phyloP scores from a whole-genome alignment of 768 basidiomycete genomes.

The Hemileccinum rubropunctum region DNA sequence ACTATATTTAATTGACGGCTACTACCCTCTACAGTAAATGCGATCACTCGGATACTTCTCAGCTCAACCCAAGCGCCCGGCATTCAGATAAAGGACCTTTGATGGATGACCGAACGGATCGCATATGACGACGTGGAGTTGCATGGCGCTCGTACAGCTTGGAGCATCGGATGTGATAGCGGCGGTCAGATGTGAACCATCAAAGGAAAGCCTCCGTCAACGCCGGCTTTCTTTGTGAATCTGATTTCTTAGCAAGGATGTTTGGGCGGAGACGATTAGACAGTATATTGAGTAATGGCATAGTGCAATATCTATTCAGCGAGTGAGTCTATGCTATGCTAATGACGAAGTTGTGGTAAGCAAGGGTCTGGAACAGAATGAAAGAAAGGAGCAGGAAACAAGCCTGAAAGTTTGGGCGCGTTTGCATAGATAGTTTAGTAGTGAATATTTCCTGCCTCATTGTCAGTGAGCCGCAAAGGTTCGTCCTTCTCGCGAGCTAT shows the following conservation, averaged over 20 bases:
- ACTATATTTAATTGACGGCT: constrained; percentile 12
- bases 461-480: constrained; percentile 7
- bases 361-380: neutral
- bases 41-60: constrained; percentile 77
- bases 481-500: neutral
- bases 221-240: constrained; percentile 1
- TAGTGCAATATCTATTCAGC: neutral
- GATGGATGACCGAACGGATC: constrained; percentile 16
- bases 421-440: constrained; percentile 4
- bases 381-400: neutral
- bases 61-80: constrained; percentile 89
- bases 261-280: neutral
- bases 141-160: constrained; percentile 20
- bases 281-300: constrained; percentile 3
- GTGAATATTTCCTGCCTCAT: constrained; percentile 3
- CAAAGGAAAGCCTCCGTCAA: neutral
- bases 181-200: constrained; percentile 20
- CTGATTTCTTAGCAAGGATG: neutral
- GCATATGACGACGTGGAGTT: constrained; percentile 1
- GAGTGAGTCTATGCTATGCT: neutral
- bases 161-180: constrained; percentile 21
- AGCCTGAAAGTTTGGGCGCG: neutral
- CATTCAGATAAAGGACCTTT: constrained; percentile 80
- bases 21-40: constrained; percentile 47
- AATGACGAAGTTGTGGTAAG: neutral